Evolutionary conservation across 805 yeast species (phyloP).

Genomic region (Teunomyces tritomae): DNA sequence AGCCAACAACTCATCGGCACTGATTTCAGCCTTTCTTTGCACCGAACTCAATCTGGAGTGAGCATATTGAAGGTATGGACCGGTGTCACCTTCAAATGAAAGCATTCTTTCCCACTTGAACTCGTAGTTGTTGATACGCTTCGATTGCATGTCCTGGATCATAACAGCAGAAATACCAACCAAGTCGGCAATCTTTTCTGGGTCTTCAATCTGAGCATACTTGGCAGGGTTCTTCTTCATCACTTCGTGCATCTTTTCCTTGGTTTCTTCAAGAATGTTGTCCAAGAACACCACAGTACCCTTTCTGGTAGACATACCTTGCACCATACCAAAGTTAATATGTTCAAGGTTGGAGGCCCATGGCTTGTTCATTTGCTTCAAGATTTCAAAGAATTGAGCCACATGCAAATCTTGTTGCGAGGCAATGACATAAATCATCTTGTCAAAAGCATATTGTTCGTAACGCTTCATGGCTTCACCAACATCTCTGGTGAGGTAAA

Average conservation of each 20-base stretch:
- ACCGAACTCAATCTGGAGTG: slow-evolving; percentile 95
- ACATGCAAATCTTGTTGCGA: slow-evolving; percentile 93
- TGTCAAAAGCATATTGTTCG: slow-evolving; percentile 80
- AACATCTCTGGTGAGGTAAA: slow-evolving; percentile 92
- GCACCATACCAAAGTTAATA: slow-evolving; percentile 95
- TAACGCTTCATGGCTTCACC: slow-evolving; percentile 95
- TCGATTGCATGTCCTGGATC: slow-evolving; percentile 98
- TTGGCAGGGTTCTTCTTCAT: slow-evolving; percentile 90
- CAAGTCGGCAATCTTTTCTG: slow-evolving; percentile 91
- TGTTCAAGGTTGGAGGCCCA: slow-evolving; percentile 84
- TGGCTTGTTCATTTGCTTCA: slow-evolving; percentile 83
- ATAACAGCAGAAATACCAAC: slow-evolving; percentile 96
- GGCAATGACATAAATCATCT: slow-evolving; percentile 95
- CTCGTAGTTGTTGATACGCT: slow-evolving; percentile 92
- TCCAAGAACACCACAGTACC: slow-evolving; percentile 99
- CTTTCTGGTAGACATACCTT: slow-evolving; percentile 96
- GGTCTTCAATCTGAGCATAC: slow-evolving; percentile 89
- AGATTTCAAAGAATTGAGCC: slow-evolving; percentile 90
- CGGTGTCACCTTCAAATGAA: slow-evolving; percentile 98
- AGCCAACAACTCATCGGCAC: slow-evolving; percentile 37
- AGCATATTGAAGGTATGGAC: slow-evolving; percentile 97
- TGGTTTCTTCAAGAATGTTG: slow-evolving; percentile 87
- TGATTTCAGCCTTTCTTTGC: slow-evolving; percentile 70
- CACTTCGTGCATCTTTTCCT: slow-evolving; percentile 91
- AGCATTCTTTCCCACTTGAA: slow-evolving; percentile 98